A percentile compares a stretch with the other conserved stretches of the same genome.
Conservation (phyloP, 2,329 filamentous ascomycete species). For the Erysiphe neolycopersici region DNA sequence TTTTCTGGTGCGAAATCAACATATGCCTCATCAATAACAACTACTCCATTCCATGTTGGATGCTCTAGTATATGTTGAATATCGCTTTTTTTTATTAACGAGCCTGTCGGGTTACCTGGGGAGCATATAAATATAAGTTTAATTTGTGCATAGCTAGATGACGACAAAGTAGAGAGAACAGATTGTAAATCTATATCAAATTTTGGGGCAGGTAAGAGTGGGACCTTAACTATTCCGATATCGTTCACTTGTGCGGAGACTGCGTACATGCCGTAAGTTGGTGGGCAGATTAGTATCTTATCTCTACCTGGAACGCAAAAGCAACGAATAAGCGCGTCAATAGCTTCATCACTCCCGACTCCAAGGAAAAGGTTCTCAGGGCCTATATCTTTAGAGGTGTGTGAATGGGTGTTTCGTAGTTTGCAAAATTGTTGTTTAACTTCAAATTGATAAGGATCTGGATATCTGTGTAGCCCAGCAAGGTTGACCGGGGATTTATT, state of each 20-base stretch:
- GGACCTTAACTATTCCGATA: slow-evolving; percentile 62
- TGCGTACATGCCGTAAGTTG: slow-evolving; percentile 95
- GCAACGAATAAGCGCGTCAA: slow-evolving; percentile 76
- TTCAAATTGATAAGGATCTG: slow-evolving; percentile 74
- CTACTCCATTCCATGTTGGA: slow-evolving; percentile 81
- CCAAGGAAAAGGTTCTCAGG: slow-evolving; percentile 81
- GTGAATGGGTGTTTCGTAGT: slow-evolving; percentile 61
- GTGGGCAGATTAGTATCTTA: slow-evolving; percentile 80
- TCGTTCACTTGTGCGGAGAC: slow-evolving; percentile 93
- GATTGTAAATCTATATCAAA: slow-evolving; percentile 51
- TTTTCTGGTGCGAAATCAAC: slow-evolving; percentile 70
- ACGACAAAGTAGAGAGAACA: slow-evolving; percentile 37
- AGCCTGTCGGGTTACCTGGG: slow-evolving; percentile 80
- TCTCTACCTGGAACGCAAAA: slow-evolving; percentile 76
- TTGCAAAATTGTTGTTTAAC: slow-evolving; percentile 71
- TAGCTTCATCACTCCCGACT: slow-evolving; percentile 88
- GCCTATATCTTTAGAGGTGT: slow-evolving; percentile 45
- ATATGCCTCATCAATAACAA: slow-evolving; percentile 87
- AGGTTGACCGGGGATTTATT: slow-evolving; percentile 40
- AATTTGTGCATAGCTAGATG: slow-evolving; percentile 30
- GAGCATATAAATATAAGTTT: slow-evolving; percentile 87
- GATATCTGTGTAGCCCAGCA: slow-evolving; percentile 71
- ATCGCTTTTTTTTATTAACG: slow-evolving; percentile 48
- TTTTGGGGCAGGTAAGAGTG: slow-evolving; percentile 39
- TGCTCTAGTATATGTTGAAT: slow-evolving; percentile 52